These are phyloP conservation scores for Fusarium beomiforme DNA, from an alignment of 2,329 filamentous ascomycete genomes.

Conservation along the genomic window DNA sequence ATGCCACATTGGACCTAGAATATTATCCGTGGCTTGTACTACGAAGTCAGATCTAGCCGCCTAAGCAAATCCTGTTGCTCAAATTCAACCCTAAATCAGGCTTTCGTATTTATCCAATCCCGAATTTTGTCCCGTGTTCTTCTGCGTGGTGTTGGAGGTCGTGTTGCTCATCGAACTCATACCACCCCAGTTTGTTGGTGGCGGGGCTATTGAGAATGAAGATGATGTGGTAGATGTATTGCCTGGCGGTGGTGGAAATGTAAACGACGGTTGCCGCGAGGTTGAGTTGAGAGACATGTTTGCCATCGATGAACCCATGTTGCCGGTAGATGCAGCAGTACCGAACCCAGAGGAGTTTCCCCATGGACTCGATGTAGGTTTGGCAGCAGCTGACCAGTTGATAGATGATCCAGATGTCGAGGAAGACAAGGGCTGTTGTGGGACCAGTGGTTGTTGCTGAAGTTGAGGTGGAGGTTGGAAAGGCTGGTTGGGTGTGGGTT, in stretches of 20 bases:
- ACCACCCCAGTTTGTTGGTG: slow-evolving; percentile 45
- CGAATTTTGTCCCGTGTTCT: slow-evolving; percentile 52
- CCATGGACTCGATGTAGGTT: slow-evolving; percentile 62
- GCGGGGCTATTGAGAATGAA: slow-evolving; percentile 60
- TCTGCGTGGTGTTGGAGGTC: slow-evolving; percentile 14
- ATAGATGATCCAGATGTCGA: slow-evolving; percentile 52
- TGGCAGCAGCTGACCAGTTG: slow-evolving; percentile 60
- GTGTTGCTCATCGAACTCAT: slow-evolving; percentile 15
- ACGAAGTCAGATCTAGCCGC: slow-evolving; percentile 8
- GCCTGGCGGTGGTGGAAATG: slow-evolving; percentile 65
- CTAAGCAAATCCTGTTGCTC: neutral
- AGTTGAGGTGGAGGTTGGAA: slow-evolving; percentile 42
- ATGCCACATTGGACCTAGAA: neutral
- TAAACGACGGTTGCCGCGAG: slow-evolving; percentile 61
- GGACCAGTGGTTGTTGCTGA: slow-evolving; percentile 33
- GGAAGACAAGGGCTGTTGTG: slow-evolving; percentile 24
- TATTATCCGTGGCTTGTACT: neutral
- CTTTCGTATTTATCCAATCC: slow-evolving; percentile 76
- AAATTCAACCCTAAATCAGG: slow-evolving; percentile 59
- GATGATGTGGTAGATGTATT: slow-evolving; percentile 44
- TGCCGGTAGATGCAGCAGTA: slow-evolving; percentile 26
- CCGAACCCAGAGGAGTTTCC: slow-evolving; percentile 50
- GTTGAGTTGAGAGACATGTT: slow-evolving; percentile 59
- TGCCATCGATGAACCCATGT: slow-evolving; percentile 57
- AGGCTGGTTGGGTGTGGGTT: slow-evolving; percentile 51